phyloP scores from a whole-genome alignment of 345 rosid genomes.

The Salix udensis region DNA sequence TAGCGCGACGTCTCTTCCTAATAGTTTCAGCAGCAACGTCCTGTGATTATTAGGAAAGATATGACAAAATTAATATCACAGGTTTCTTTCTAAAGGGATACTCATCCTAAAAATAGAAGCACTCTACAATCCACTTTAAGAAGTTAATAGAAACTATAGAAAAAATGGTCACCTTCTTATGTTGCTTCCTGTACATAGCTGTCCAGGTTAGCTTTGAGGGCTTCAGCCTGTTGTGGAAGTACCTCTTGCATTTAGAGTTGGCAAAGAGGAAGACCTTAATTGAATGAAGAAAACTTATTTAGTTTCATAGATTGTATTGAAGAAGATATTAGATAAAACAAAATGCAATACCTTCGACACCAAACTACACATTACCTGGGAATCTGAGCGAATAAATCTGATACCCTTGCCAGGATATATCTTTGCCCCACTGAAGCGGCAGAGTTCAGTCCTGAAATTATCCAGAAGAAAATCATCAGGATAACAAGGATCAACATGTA shows the following conservation, averaged over 20 bases:
- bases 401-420: slow-evolving; percentile 69
- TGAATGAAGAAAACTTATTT: not conserved
- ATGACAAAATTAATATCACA: not conserved
- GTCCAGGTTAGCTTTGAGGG: slow-evolving; percentile 90
- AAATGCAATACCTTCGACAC: not conserved
- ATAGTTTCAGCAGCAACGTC: slow-evolving; percentile 60
- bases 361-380: slow-evolving; percentile 41
- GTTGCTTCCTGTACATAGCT: slow-evolving; percentile 67
- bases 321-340: not conserved
- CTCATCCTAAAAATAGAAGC: no score
- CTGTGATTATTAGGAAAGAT: slow-evolving; percentile 14
- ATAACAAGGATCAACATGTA: no score
- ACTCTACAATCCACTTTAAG: no score
- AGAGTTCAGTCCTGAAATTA: slow-evolving; percentile 51
- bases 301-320: not conserved
- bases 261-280: slow-evolving; percentile 73
- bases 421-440: slow-evolving; percentile 73
- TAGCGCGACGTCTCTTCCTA: slow-evolving; percentile 50
- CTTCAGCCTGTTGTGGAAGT: slow-evolving; percentile 86
- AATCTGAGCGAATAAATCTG: slow-evolving; percentile 65
- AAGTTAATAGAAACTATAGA: no score
- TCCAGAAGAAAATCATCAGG: not conserved
- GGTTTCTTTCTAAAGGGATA: no score
- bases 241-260: slow-evolving; percentile 88
- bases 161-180: slow-evolving; percentile 47